These are phyloP conservation scores for Atkinsonella hypoxylon DNA, from an alignment of 2,329 filamentous ascomycete genomes.

Conservation along the genomic window DNA sequence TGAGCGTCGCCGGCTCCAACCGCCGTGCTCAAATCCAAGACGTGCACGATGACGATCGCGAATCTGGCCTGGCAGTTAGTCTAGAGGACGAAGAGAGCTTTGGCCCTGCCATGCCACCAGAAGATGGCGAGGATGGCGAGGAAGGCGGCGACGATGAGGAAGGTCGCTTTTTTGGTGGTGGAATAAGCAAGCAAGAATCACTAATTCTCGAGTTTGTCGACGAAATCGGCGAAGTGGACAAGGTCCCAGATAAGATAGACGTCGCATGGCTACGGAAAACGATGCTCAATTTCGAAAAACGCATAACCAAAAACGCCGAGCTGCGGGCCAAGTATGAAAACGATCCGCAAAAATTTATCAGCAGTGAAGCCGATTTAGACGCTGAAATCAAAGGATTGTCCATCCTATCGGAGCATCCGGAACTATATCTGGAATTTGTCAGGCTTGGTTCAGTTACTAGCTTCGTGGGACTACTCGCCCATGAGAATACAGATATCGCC, in stretches of 20 bases:
- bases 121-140: conserved; percentile 41
- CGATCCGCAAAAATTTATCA: conserved; percentile 73
- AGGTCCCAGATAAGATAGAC: conserved; percentile 64
- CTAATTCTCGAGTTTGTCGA: conserved; percentile 85
- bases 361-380: conserved; percentile 79
- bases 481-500: conserved; percentile 95
- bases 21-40: conserved; percentile 34
- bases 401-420: conserved; percentile 75
- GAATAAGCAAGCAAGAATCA: conserved; percentile 68
- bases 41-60: conserved; percentile 25
- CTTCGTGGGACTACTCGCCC: conserved; percentile 70
- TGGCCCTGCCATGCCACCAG: conserved; percentile 33
- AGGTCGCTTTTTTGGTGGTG: conserved; percentile 89
- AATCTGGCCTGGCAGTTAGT: conserved; percentile 39
- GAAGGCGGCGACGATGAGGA: conserved; percentile 66
- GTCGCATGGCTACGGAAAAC: conserved; percentile 70
- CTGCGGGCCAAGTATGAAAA: conserved; percentile 73
- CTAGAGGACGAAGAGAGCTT: conserved; percentile 33
- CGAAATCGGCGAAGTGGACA: conserved; percentile 22
- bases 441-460: conserved; percentile 61
- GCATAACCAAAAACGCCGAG: conserved; percentile 82
- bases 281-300: conserved; percentile 76
- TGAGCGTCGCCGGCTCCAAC: conserved; percentile 31
- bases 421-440: conserved; percentile 70
- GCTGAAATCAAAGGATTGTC: conserved; percentile 76